Base-by-base conservation (phyloP, 1,139 yeast species). In the Blastobotrys capitulatus region DNA sequence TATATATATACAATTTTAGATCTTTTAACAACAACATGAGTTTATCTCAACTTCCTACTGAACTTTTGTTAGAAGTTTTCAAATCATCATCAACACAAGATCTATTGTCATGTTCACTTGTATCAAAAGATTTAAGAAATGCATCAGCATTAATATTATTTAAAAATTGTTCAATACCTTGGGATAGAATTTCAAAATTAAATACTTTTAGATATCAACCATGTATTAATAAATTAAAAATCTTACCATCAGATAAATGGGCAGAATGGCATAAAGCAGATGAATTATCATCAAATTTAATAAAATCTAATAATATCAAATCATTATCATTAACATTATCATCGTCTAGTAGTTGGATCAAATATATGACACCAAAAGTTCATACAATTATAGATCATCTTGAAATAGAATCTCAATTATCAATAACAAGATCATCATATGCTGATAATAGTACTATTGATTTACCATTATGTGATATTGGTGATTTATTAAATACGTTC, bases 251-350 rank as follows among this genome's bases (percentile, higher is more conserved):
- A 12, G 54, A 60, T n/a, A 51, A 54, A 31, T 52, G 56, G 54
- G 64, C 58, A 8, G 64, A 61, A 42, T 60, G 63, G 64, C 60
- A 57, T 42, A 51, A 53, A 15, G 52, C 53, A 8, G 48, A 45
- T n/a, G 46, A 15, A 13, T 19, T 37, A 19, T 16, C 43, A 8
- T 12, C 36, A 6, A 40, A 7, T 15, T 16, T 16, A 18, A 16
- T 25, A 20, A 39, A 12, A n/a, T 20, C 18, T 26, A 25, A 18
- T 16, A n/a, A 27, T 12, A 31, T 27, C 12, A 31, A 32, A n/a
- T 13, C 43, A 41, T 8, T 55, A 57, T 31, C 50, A 49, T 12
- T 46, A 49, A 10, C 37, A 2, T n/a, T 37, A 9, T 37, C 40
- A n/a, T 37, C 40, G 4, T 37, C 53, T 1, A 38, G 47, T 2